Evolutionary conservation across 305 asterid species (phyloP).

Genomic region (Rubia tinctorum): DNA sequence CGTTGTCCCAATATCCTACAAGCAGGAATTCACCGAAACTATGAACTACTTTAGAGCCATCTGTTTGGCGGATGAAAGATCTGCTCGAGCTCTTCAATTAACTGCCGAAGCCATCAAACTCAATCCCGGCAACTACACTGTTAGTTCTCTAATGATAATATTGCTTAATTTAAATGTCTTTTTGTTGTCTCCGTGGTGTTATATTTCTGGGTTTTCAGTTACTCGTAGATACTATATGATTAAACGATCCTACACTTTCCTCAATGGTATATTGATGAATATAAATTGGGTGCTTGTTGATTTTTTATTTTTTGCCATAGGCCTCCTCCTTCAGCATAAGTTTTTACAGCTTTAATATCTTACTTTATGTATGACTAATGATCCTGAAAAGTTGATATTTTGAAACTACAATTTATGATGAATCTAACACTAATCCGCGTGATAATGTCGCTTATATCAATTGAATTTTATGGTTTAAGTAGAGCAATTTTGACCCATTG

Average conservation of each 20-base stretch:
- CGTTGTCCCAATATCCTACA: slow-evolving; percentile 76
- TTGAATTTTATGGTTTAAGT: too few species aligned
- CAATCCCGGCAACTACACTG: slow-evolving; percentile 91
- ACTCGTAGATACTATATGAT: not conserved
- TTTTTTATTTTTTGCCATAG: too few species aligned
- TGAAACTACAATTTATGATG: too few species aligned
- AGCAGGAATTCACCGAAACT: slow-evolving; percentile 69
- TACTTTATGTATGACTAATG: too few species aligned
- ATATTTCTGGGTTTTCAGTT: not conserved
- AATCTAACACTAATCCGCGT: too few species aligned
- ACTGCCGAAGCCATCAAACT: slow-evolving; percentile 69
- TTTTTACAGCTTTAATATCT: too few species aligned
- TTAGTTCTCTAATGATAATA: slow-evolving; percentile 16
- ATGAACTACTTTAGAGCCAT: slow-evolving; percentile 92
- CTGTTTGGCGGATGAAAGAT: slow-evolving; percentile 73
- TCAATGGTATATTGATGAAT: not conserved
- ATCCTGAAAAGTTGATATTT: too few species aligned
- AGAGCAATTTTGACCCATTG: too few species aligned
- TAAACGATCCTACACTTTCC: not conserved
- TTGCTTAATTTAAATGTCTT: not conserved
- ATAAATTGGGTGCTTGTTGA: not conserved
- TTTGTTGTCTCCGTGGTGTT: not conserved
- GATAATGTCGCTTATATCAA: too few species aligned
- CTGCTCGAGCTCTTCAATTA: slow-evolving; percentile 73
- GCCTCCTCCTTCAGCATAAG: too few species aligned